Conservation (phyloP, 1,139 yeast species). For the Geotrichum candidum region DNA sequence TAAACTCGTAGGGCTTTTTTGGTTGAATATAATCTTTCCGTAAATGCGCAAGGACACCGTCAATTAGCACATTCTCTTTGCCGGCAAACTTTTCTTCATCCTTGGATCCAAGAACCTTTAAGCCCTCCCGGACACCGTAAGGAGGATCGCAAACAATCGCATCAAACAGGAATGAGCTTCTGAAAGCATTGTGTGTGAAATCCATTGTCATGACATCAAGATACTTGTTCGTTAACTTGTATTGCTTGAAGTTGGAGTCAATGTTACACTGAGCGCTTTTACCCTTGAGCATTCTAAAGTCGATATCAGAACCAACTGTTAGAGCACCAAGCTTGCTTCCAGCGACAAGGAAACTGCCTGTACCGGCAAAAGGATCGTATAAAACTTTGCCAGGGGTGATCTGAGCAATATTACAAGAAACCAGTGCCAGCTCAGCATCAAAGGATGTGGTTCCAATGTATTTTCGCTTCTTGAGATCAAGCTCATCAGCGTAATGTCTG, state of each 20-base stretch:
- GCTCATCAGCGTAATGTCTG: slow-evolving; percentile 66
- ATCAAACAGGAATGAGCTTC: slow-evolving; percentile 59
- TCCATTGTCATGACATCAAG: slow-evolving; percentile 87
- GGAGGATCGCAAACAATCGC: slow-evolving; percentile 95
- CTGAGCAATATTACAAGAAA: slow-evolving; percentile 82
- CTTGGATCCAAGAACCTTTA: slow-evolving; percentile 84
- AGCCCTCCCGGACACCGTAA: slow-evolving; percentile 93
- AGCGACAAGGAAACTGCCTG: slow-evolving; percentile 89
- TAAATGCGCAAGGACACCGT: slow-evolving; percentile 72
- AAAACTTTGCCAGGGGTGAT: slow-evolving; percentile 58
- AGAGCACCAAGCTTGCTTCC: slow-evolving; percentile 82
- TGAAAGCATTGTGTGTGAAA: slow-evolving; percentile 82
- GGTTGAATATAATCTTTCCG: slow-evolving; percentile 86
- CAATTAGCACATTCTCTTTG: slow-evolving; percentile 61
- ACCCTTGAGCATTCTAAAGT: slow-evolving; percentile 76
- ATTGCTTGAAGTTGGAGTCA: slow-evolving; percentile 66
- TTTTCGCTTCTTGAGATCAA: slow-evolving; percentile 74
- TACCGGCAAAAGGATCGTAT: slow-evolving; percentile 95
- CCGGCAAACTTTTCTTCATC: slow-evolving; percentile 57
- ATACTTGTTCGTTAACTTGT: slow-evolving; percentile 51
- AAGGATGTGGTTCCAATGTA: slow-evolving; percentile 95
- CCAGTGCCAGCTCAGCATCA: slow-evolving; percentile 70
- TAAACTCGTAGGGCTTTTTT: slow-evolving; percentile 81
- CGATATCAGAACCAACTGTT: slow-evolving; percentile 86
- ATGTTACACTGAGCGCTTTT: slow-evolving; percentile 49